Base-by-base conservation (phyloP, 1,284 basidiomycete species). In the Cystobasidium slooffiae region DNA sequence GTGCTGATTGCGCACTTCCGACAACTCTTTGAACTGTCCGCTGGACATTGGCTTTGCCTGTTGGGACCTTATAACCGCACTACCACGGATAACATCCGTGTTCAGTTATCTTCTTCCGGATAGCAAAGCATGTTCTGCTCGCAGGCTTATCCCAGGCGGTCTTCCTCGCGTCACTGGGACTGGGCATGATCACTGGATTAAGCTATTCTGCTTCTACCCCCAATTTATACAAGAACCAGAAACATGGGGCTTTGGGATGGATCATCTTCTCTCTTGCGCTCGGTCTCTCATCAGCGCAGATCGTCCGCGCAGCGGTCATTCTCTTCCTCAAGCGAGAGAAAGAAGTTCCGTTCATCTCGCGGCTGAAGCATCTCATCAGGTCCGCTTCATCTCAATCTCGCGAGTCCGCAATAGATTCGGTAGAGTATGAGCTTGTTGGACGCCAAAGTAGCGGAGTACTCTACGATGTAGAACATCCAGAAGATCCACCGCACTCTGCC, bases 31-130 rank as follows among this genome's bases (percentile, higher is more conserved):
- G n/a, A n/a, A n/a, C n/a, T n/a, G n/a, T n/a, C n/a, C n/a, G n/a
- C n/a, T n/a, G n/a, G n/a, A n/a, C n/a, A n/a, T n/a, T n/a, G n/a
- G n/a, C n/a, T n/a, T n/a, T n/a, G n/a, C n/a, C n/a, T n/a, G n/a
- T n/a, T n/a, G n/a, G n/a, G n/a, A n/a, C n/a, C n/a, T n/a, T n/a
- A n/a, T n/a, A n/a, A n/a, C n/a, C n/a, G n/a, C n/a, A n/a, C n/a
- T n/a, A n/a, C n/a, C n/a, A n/a, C n/a, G n/a, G n/a, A n/a, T n/a
- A n/a, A n/a, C n/a, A n/a, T n/a, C n/a, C n/a, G n/a, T n/a, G n/a
- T n/a, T n/a, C n/a, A n/a, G 92, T 87, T 43, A 91, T 93, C 77
- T 87, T 88, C 3, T 84, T 93, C 77, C 88, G 91, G 44, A 88
- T 89, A 12, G 88, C 89, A 0, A 89, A 88, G 67, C 89, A 92